Evolutionary conservation across 2,329 filamentous ascomycete genomes (phyloP), one percentile per base, ranked within the genome.

Genomic region (Pseudogymnoascus sp.): DNA sequence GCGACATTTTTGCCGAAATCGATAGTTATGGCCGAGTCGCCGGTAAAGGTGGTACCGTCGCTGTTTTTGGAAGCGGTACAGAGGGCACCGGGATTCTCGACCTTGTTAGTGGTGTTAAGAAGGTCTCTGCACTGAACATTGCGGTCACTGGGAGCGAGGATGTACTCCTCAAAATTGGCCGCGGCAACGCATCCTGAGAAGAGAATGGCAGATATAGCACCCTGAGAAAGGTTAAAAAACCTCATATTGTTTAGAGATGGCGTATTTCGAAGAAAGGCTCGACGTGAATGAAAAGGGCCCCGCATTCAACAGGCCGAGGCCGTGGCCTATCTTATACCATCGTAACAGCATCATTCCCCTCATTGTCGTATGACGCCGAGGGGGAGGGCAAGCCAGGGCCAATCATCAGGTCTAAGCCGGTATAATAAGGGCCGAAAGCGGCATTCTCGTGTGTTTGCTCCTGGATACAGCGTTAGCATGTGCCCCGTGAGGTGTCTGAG

Each of bases 1-100:
- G 70, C 76, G 10, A 77, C 71, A 53, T 78, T 77, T 61, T 72
- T 73, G 13, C 71, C 71, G 65, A 75, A 77, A 61, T 78, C 76
- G 16, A 74, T 72, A 0, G 75, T 76, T 5, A 76, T 71, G 1
- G 74, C 74, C 3, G 76, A 76, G 6, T 63, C 61, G 16, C 69
- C 71, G n/a, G 64, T 42, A 40, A 73, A 70, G 8, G 62, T 64
- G 3, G 50, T 56, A 4, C 50, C 50, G 11, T 56, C 50, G 64
- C 29, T 10, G 37, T 42, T 61, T 19, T 24, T 5, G 13, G 26
- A 33, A 35, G 50, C 8, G n/a, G 33, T 61, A 10, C 38, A 53
- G 35, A 68, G 38, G 4, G 64, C 67, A 21, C 61, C 37, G 11
- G 67, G 62, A 35, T 68, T 69, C 38, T 64, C 42, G 37, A 68